Evolutionary conservation across 495 filamentous ascomycete genomes (phyloP), one percentile per base, ranked within the genome.

Genomic region (Penicillium daleae): DNA sequence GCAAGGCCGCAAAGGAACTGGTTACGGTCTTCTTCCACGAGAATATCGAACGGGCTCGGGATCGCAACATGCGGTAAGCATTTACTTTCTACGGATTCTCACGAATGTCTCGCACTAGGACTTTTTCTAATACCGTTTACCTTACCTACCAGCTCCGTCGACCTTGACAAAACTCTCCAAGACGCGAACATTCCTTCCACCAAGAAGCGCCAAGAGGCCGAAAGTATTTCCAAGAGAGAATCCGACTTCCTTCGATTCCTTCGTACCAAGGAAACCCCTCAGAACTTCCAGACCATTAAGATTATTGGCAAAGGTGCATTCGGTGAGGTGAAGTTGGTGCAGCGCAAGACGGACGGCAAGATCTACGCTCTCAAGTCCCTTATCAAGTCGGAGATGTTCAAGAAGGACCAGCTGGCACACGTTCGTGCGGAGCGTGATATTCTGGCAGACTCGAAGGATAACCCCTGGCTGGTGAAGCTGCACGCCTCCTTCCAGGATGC

Each of bases 251-350:
- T 99, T 58, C 92, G 95, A 39, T 97, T 98, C 82, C 81, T 97
- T 61, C 88, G 95, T 51, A 97, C 95, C 48, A 92, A 92, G 74
- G 92, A 97, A 68, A 87, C 86, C 69, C 92, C 95, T 7, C 85
- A 91, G 57, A 97, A 98, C 79, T 99, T 97, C 82, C 84, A 87
- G 64, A 97, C 95, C 7, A 84, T 97, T 74, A 98, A 97, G 81
- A 91, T 97, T 66, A 98, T 99, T 70, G 95, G 95, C 69, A 99
- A 98, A 84, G 95, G 95, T 74, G 95, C 95, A 15, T 99, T 99
- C 72, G 95, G 95, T 76, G 95, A 99, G 74, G 95, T 99, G 56
- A 94, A 93, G 76, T 83, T 99, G 59, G 95, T 99, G 61, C 92
- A 95, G 77, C 89, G 96, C 78, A 96, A 93, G 83, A 85, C 88